Conservation (phyloP, 192 early-diverging fungal species). For the Backusella morwellensis region DNA sequence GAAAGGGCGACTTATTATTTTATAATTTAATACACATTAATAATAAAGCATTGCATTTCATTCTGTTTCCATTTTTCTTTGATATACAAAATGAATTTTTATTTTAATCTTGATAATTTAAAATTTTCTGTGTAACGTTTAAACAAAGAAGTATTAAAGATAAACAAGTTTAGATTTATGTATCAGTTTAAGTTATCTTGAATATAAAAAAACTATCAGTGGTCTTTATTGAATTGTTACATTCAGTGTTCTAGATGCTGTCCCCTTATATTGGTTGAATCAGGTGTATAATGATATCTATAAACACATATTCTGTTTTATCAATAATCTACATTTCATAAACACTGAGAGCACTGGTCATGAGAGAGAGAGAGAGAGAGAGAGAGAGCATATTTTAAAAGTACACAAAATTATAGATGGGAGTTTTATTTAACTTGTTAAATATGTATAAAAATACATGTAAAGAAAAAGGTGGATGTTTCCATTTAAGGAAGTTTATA, state of each 20-base stretch:
- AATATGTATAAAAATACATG: background rate
- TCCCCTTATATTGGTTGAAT: background rate
- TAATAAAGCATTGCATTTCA: background rate
- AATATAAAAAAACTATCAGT: background rate
- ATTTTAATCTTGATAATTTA: background rate
- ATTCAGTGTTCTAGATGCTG: background rate
- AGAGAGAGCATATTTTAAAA: background rate
- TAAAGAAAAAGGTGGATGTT: background rate
- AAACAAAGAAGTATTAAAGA: background rate
- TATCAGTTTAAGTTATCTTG: background rate
- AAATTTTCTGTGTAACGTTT: background rate
- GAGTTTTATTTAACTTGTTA: background rate
- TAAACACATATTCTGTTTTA: background rate
- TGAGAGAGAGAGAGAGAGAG: background rate
- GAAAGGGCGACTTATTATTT: too few species aligned
- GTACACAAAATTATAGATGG: background rate
- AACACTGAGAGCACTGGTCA: background rate
- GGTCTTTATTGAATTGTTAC: too few species aligned
- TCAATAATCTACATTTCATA: background rate
- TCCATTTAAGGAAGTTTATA: conserved; percentile 1
- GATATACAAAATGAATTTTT: background rate
- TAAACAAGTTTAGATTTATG: background rate
- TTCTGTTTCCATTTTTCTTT: background rate
- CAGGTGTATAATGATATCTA: background rate
- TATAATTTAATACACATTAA: background rate